These are phyloP conservation scores for Chalaropsis ovoidea DNA, from an alignment of 2,329 filamentous ascomycete species.

Conservation along the genomic window DNA sequence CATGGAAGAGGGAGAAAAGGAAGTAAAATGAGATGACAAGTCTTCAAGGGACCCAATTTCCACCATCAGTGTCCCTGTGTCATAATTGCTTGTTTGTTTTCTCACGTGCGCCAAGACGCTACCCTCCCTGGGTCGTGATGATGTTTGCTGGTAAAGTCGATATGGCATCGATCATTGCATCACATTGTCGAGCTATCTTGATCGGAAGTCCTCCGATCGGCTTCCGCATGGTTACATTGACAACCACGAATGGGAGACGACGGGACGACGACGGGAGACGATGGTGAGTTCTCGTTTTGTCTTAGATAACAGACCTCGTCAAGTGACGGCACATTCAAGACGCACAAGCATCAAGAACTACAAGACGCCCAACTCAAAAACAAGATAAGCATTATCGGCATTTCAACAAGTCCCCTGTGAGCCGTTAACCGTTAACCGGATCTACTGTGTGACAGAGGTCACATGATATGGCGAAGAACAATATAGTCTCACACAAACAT, in stretches of 20 bases:
- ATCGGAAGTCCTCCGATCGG: neutral
- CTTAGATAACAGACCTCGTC: neutral
- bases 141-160: neutral
- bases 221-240: neutral
- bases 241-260: neutral
- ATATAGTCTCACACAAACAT: neutral
- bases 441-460: neutral
- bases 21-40: conserved; percentile 10
- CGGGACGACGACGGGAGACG: neutral
- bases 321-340: neutral
- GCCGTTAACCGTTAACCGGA: neutral
- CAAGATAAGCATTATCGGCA: neutral
- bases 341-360: neutral
- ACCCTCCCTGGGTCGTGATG: neutral
- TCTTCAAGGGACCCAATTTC: neutral
- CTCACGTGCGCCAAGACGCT: neutral
- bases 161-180: neutral
- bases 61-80: neutral
- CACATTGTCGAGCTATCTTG: neutral
- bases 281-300: neutral
- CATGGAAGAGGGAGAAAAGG: neutral
- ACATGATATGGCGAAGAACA: neutral
- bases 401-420: neutral
- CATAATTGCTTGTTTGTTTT: neutral
- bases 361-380: neutral